Conservation (phyloP, 108 stramenopile species). For the Cyclotella sp. region DNA sequence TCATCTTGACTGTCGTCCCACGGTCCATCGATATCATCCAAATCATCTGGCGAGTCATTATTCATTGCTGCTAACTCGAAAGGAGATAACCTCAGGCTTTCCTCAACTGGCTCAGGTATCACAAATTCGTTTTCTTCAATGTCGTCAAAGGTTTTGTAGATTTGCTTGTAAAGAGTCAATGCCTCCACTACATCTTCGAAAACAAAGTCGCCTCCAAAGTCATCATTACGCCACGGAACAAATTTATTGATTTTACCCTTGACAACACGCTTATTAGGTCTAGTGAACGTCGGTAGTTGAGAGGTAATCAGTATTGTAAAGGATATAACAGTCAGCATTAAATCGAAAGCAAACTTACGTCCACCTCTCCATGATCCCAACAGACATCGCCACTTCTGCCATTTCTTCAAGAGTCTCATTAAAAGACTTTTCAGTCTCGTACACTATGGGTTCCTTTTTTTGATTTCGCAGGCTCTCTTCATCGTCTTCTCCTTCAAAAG, state of each 20-base stretch:
- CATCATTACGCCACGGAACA: slow-evolving; percentile 89
- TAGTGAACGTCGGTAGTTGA: slow-evolving; percentile 15
- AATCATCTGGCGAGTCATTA: slow-evolving; percentile 55
- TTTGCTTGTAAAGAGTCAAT: slow-evolving; percentile 72
- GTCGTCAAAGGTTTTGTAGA: slow-evolving; percentile 70
- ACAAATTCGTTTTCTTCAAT: slow-evolving; percentile 71
- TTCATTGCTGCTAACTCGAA: slow-evolving; percentile 56
- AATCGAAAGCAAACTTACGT: slow-evolving; percentile 42
- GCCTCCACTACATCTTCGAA: slow-evolving; percentile 92
- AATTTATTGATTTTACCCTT: slow-evolving; percentile 72
- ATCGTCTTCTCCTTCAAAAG: slow-evolving; percentile 59
- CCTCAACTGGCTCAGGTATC: slow-evolving; percentile 66
- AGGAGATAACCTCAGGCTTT: slow-evolving; percentile 49
- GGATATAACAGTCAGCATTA: neutral
- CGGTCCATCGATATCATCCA: slow-evolving; percentile 48
- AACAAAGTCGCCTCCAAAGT: slow-evolving; percentile 87
- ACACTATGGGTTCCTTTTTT: slow-evolving; percentile 56
- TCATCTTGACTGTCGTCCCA: slow-evolving; percentile 36
- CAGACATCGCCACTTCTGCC: slow-evolving; percentile 63
- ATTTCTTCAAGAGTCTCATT: slow-evolving; percentile 68
- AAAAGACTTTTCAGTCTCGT: slow-evolving; percentile 50
- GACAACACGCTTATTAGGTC: slow-evolving; percentile 59
- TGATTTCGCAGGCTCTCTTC: slow-evolving; percentile 45
- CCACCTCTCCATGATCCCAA: slow-evolving; percentile 72
- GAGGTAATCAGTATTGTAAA: neutral